Percentiles rank a stretch among this genome's conserved stretches.
phyloP scores from a whole-genome alignment of 148 eudicot species.

The Chenopodium formosanum region DNA sequence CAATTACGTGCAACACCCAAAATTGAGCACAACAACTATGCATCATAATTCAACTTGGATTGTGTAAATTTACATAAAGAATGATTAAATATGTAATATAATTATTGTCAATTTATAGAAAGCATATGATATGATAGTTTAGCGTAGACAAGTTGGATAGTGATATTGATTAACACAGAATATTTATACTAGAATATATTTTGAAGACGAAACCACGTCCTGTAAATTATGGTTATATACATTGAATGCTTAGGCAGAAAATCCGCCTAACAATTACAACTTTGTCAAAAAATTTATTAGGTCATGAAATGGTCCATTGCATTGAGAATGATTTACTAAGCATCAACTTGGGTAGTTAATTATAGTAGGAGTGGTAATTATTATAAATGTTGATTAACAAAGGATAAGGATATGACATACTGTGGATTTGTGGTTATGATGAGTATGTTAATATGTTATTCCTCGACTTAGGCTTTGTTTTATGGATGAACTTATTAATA shows the following conservation, averaged over 20 bases:
- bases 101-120: background rate
- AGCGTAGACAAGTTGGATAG: background rate
- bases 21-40: background rate
- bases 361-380: background rate
- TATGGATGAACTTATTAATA: no score
- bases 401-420: no score
- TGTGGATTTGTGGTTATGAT: no score
- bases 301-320: background rate
- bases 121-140: background rate
- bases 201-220: background rate
- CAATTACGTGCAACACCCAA: background rate
- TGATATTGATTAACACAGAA: background rate
- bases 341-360: constrained; percentile 6
- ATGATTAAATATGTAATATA: background rate
- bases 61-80: background rate
- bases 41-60: background rate
- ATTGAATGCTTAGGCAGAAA: constrained; percentile 17
- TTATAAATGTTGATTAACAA: no score
- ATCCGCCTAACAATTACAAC: background rate
- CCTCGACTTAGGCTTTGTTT: no score
- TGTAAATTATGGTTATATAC: constrained; percentile 4
- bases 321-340: background rate
- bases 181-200: background rate
- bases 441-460: no score
- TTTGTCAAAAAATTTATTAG: background rate